phyloP scores from a whole-genome alignment of 768 basidiomycete genomes.

The Agrocybe chaxingu region DNA sequence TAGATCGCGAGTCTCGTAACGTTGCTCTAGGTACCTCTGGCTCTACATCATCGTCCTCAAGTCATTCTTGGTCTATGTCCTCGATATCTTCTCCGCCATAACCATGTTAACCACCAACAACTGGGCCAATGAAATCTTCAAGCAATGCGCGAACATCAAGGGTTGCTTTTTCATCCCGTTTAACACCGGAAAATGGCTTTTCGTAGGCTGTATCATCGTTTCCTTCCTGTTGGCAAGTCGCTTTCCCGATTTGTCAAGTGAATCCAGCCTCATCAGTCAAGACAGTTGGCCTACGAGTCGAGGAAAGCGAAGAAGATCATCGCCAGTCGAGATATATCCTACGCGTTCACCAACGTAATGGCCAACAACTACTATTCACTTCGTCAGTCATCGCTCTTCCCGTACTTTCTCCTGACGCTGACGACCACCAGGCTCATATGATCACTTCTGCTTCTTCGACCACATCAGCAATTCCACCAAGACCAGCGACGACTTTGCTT shows the following conservation, averaged over 20 bases:
- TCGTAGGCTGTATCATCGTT: constrained; percentile 97
- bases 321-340: constrained; percentile 93
- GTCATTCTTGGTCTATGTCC: constrained; percentile 93
- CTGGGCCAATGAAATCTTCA: constrained; percentile 92
- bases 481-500: constrained; percentile 95
- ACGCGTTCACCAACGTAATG: constrained; percentile 97
- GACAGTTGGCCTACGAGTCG: constrained; percentile 81
- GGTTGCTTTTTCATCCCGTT: constrained; percentile 88
- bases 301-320: constrained; percentile 93
- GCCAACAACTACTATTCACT: constrained; percentile 96
- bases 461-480: constrained; percentile 96
- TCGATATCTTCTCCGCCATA: constrained; percentile 96
- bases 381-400: constrained; percentile 46
- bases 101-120: constrained; percentile 90
- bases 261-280: not conserved
- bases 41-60: constrained; percentile 92
- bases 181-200: constrained; percentile 89
- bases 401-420: constrained; percentile 7
- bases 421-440: constrained; percentile 70
- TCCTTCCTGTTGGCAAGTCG: constrained; percentile 86
- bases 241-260: not conserved
- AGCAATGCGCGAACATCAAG: constrained; percentile 56
- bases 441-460: constrained; percentile 97
- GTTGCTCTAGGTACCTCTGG: constrained; percentile 74
- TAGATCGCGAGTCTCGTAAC: not conserved